Base-by-base conservation (phyloP, 306 rosid species). In the Gynostemma pentaphyllum region DNA sequence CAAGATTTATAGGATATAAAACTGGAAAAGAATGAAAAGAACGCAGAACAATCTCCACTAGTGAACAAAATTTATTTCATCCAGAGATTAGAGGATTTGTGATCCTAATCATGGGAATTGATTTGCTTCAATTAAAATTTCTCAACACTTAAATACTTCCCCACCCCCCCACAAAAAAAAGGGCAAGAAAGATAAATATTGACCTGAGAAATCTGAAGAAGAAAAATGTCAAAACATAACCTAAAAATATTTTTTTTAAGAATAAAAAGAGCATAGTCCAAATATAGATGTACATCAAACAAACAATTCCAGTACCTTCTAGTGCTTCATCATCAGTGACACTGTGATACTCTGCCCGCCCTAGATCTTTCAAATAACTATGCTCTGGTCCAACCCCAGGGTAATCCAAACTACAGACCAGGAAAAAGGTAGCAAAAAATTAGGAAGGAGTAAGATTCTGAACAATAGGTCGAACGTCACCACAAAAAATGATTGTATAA, bases 301-400 rank as follows among this genome's bases (percentile, higher is more conserved):
- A 36, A 57, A 57, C 9, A 18, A 55, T 2, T 37, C 30, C 59
- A 65, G 65, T 86, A 88, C 98, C 98, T 79, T 88, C 96, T 66
- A 92, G 76, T 45, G 98, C 96, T 86, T 92, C 98, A 23, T 80
- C 90, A 45, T 92, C 98, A 10, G 90, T 88, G 74, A 92, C 71
- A 47, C 92, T 73, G 54, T 86, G 2, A 47, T 92, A 92, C 62
- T 92, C 98, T 28, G 95, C 98, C 15, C 98, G 98, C 1, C 94
- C 87, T 3, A 72, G 4, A 63, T 92, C 98, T 74, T 88, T 92
- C 75, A 92, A 80, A 70, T 72, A 92, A 74, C 98, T 92, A 42
- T 92, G 98, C 78, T 92, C 98, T 0, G 98, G 98, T 46, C 98
- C 98, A 22, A 92, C 98, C 59, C 98, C 98, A 63, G 98, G 98